Evolutionary conservation across 768 basidiomycete species (phyloP).

Genomic region (Suillus variegatus): DNA sequence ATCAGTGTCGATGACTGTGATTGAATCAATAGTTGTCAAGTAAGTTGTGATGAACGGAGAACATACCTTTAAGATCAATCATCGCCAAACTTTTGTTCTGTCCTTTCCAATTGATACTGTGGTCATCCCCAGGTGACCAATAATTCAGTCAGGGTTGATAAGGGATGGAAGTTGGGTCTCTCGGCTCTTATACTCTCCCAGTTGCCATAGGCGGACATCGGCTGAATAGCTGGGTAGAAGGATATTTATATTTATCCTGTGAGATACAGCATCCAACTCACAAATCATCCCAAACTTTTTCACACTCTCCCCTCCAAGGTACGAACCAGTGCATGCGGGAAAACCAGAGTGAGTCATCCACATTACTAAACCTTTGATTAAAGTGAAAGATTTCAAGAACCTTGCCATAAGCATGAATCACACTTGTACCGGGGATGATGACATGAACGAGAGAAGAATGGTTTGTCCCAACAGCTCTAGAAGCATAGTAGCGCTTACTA

Average conservation of each 20-base stretch:
- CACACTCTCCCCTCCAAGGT: too few relatives aligned
- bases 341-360: not conserved
- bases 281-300: too few relatives aligned
- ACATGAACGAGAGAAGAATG: not conserved
- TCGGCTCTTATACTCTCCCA: too few relatives aligned
- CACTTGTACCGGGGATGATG: not conserved
- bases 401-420: not conserved
- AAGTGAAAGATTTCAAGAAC: conserved; percentile 6
- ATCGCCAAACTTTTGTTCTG: not conserved
- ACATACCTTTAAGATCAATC: not conserved
- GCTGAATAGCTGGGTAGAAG: too few relatives aligned
- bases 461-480: not conserved
- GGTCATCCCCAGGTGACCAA: not conserved
- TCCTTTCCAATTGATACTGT: too few relatives aligned
- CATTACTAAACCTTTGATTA: not conserved
- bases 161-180: not conserved
- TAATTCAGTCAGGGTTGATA: conserved; percentile 2
- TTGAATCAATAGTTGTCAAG: too few relatives aligned
- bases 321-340: too few relatives aligned
- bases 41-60: too few relatives aligned
- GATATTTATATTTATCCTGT: too few relatives aligned
- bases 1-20: too few relatives aligned
- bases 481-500: conserved; percentile 6
- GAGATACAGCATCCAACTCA: too few relatives aligned
- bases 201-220: too few relatives aligned